These are phyloP conservation scores for Chrysopogon serrulatus DNA, from an alignment of 176 grass and related monocot genomes.

Conservation along the genomic window DNA sequence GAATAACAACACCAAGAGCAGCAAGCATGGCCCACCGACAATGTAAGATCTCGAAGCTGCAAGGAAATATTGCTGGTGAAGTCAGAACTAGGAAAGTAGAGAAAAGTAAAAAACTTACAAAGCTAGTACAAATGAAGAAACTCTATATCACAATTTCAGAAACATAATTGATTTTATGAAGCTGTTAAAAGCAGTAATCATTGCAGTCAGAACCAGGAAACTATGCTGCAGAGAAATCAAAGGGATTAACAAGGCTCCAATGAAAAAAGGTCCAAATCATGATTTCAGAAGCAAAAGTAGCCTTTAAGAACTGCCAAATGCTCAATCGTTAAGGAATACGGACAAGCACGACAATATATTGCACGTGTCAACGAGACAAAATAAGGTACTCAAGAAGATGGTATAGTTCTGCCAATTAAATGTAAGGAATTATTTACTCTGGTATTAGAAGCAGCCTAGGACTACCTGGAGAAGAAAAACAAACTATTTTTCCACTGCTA, in stretches of 20 bases:
- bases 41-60: slow-evolving; percentile 96
- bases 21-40: slow-evolving; percentile 96
- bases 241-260: neutral
- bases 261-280: neutral
- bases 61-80: neutral
- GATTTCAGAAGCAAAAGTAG: neutral
- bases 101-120: neutral
- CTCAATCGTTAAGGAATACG: neutral
- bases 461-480: neutral
- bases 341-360: neutral
- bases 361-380: neutral
- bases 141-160: neutral
- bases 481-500: neutral
- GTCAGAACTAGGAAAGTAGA: neutral
- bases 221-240: neutral
- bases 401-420: neutral
- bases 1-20: slow-evolving; percentile 76
- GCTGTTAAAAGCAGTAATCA: neutral
- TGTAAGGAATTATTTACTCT: neutral
- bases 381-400: too few species aligned
- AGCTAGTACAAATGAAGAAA: neutral
- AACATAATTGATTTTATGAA: neutral
- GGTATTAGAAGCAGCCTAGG: neutral
- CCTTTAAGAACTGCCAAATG: neutral
- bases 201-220: slow-evolving; percentile 1